Conservation (phyloP, 495 filamentous ascomycete species). For the Cryomyces minteri region DNA sequence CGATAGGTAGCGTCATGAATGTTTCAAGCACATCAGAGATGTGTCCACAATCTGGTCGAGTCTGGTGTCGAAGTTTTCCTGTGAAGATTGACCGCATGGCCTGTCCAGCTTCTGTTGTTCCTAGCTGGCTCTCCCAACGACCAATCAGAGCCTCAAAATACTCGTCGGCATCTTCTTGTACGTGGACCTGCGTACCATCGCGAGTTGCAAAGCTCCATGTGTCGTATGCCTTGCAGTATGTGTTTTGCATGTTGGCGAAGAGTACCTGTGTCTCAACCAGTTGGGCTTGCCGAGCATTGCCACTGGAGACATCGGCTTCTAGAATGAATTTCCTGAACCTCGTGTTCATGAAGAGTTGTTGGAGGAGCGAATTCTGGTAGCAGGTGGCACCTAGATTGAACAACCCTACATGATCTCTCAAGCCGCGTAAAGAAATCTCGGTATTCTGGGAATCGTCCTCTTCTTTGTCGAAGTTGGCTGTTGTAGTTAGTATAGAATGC, state of each 20-base stretch:
- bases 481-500: too few species aligned
- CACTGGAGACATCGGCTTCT: constrained; percentile 35
- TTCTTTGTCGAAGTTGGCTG: too few species aligned
- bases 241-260: constrained; percentile 76
- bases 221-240: constrained; percentile 50
- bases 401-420: constrained; percentile 56
- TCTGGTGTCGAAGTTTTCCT: constrained; percentile 83
- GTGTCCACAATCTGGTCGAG: constrained; percentile 86
- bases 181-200: constrained; percentile 70
- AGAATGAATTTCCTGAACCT: constrained; percentile 77
- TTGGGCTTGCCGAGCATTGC: constrained; percentile 38
- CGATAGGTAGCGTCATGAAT: constrained; percentile 91
- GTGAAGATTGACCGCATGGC: constrained; percentile 74
- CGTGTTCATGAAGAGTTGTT: constrained; percentile 93
- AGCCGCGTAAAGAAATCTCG: too few species aligned
- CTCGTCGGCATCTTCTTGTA: constrained; percentile 97
- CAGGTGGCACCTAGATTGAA: constrained; percentile 90
- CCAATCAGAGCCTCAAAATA: constrained; percentile 93
- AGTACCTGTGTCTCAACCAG: constrained; percentile 61
- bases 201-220: constrained; percentile 51
- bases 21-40: constrained; percentile 80
- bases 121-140: constrained; percentile 72
- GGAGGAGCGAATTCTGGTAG: constrained; percentile 90
- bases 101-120: constrained; percentile 45
- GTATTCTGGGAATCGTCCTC: too few species aligned